A percentile compares a stretch with the other conserved stretches of the same genome.
phyloP scores from a whole-genome alignment of 2,329 filamentous ascomycete species.

The Tympanopsis confertula region DNA sequence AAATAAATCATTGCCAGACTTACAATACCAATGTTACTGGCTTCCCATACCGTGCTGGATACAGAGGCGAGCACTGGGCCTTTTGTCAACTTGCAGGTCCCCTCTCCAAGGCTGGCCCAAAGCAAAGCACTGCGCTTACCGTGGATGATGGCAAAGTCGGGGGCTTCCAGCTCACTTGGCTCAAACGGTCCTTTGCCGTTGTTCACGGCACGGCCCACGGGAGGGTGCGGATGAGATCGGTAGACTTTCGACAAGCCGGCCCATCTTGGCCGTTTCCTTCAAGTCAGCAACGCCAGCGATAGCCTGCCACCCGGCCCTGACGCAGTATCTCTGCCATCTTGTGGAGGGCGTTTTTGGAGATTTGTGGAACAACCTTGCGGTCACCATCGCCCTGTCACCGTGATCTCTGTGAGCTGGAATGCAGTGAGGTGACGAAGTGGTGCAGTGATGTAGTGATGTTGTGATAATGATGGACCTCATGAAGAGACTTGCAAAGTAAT shows the following conservation, averaged over 20 bases:
- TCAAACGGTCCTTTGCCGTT: constrained; percentile 13
- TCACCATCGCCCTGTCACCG: constrained; percentile 11
- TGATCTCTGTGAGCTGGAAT: constrained; percentile 18
- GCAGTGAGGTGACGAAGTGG: constrained; percentile 28
- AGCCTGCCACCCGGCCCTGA: constrained; percentile 39
- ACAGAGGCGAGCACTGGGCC: too few relatives aligned
- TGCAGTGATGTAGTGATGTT: constrained; percentile 16
- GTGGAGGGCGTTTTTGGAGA: constrained; percentile 6
- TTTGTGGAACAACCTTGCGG: constrained; percentile 12
- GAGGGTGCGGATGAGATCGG: constrained; percentile 12
- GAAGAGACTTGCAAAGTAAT: constrained; percentile 22
- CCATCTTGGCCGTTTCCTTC: constrained; percentile 9
- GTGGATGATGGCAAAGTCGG: constrained; percentile 11
- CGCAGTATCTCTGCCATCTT: constrained; percentile 19
- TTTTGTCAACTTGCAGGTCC: too few relatives aligned
- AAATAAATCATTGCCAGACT: background rate
- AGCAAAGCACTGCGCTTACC: constrained; percentile 5
- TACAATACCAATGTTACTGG: constrained; percentile 1
- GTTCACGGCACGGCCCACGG: constrained; percentile 14
- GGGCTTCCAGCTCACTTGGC: constrained; percentile 9
- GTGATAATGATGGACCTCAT: background rate
- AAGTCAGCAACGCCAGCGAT: constrained; percentile 20
- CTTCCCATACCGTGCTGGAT: background rate
- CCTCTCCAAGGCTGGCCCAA: too few relatives aligned
- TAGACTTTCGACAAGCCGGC: constrained; percentile 9